phyloP scores from a whole-genome alignment of 2,329 filamentous ascomycete species.

The Fusarium sp. region DNA sequence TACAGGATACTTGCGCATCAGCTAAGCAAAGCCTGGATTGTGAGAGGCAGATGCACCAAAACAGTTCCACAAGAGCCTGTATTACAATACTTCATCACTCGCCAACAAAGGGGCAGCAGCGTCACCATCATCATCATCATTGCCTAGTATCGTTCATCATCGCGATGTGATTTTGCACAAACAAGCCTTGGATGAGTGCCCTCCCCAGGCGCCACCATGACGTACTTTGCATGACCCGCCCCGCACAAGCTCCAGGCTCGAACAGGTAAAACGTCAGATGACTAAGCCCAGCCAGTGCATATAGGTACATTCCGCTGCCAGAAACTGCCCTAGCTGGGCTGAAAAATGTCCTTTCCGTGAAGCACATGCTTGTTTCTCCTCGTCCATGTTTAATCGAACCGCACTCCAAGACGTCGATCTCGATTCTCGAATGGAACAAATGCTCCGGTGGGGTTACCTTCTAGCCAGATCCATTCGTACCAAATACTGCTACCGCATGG shows the following conservation, averaged over 20 bases:
- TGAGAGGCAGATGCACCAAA: neutral
- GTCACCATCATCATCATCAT: constrained; percentile 37
- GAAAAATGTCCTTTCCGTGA: neutral
- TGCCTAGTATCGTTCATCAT: constrained; percentile 33
- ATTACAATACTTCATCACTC: constrained; percentile 5
- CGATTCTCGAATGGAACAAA: constrained; percentile 33
- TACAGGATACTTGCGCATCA: constrained; percentile 27
- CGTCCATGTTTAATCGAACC: neutral
- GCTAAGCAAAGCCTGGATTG: constrained; percentile 17
- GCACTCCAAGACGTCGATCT: constrained; percentile 8
- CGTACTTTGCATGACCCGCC: constrained; percentile 32
- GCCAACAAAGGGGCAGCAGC: constrained; percentile 16
- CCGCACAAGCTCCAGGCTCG: constrained; percentile 36
- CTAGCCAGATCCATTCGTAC: neutral
- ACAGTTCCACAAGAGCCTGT: constrained; percentile 15
- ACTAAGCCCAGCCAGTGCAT: neutral
- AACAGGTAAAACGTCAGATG: constrained; percentile 24
- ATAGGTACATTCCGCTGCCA: constrained; percentile 18
- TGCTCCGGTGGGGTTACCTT: constrained; percentile 18
- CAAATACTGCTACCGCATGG: neutral
- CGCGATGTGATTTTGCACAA: constrained; percentile 26
- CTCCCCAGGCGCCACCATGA: constrained; percentile 36
- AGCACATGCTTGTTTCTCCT: constrained; percentile 22
- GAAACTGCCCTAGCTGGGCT: neutral
- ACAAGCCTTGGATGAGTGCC: constrained; percentile 31